Base-by-base conservation (phyloP, 116 monocot genomes). In the Cymodocea nodosa region DNA sequence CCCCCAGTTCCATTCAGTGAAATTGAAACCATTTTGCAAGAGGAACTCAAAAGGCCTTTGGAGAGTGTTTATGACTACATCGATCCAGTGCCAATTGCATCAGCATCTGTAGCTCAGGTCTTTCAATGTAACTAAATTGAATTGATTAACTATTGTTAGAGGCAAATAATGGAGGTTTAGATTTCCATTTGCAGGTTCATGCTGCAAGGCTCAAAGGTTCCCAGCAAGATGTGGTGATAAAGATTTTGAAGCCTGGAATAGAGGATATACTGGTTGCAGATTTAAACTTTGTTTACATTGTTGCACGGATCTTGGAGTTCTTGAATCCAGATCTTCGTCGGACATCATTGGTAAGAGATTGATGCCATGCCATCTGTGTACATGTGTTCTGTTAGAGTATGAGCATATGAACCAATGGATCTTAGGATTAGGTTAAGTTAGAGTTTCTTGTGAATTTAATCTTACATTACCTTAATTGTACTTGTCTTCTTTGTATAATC, bases 51-150 rank as follows among this genome's bases (percentile, higher is more conserved):
- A 51, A 87, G 82, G 69, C 87, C 94, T 60, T 63, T 90, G 68
- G 85, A 87, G 60, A 81, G 79, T 70, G 68, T 95, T 15, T 95
- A 90, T 76, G 90, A 95, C 18, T 87, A 87, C 72, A 67, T 95
- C 56, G 87, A 94, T 79, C 90, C 94, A 50, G 84, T 84, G 36
- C 94, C 94, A 44, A 77, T 94, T 75, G 94, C 94, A 25, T 94
- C 94, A 56, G 94, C 94, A 4, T 94, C 94, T 36, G 78, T 94
- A 50, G 94, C 94, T 60, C 94, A 94, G 90, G 94, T 89, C 58
- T 75, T 60, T 72, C 50, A 37, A 54, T 22, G 63, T 35, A 72
- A 52, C 34, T 22, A 30, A 13, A 44, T 20, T 39, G 15, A 35
- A 59, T 39, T 8, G 14, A 58, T 14, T 53, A 54, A 16, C 2